Evolutionary conservation across 768 basidiomycete species (phyloP), one percentile per base, ranked within the genome.

Genomic region (Gyrodon lividus): DNA sequence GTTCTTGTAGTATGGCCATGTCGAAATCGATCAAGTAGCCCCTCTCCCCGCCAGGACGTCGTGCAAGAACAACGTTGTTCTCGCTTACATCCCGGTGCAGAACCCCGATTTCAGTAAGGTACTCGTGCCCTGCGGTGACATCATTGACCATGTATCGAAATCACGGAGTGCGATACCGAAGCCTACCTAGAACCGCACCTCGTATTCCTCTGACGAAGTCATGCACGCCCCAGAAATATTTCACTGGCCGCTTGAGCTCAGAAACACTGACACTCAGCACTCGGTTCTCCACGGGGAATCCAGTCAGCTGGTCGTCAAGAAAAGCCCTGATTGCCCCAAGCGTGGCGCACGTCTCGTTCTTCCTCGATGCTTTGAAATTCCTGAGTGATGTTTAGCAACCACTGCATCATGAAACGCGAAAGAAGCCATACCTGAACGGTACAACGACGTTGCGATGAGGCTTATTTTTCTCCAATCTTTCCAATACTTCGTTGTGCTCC

Each of bases 1-100:
- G 40, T 30, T 39, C 37, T 39, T 48, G 50, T 2, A 41, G 16
- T 0, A 52, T 50, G 5, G 52, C 54, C 54, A 54, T 51, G 22
- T 72, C 68, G 3, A 71, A 46, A 45, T 70, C 71, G n/a, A 58
- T 70, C 42, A 71, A 17, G 35, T 67, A 72, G 1, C 68, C 70
- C 31, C 54, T 16, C 35, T 50, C 52, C 2, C 38, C 53, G 38
- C 49, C 47, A 16, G 48, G 51, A 12, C 16, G 37, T 19, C 20
- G 46, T 2, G 56, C 55, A 3, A 72, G 65, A 16, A 72, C 61
- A 6, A 74, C 58, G 41, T 71, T 72, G 12, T 70, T 69, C 24
- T 63, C 62, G 51, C 68, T 72, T 43, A 72, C 54, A 41, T 73
- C 67, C 4, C 68, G 57, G 35, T 72, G 70, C 2, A 71, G 44